Percentiles rank a stretch among this genome's conserved stretches.
Evolutionary conservation across 371 early-diverging fungal species (phyloP).

Genomic region (Mortierella sp.): DNA sequence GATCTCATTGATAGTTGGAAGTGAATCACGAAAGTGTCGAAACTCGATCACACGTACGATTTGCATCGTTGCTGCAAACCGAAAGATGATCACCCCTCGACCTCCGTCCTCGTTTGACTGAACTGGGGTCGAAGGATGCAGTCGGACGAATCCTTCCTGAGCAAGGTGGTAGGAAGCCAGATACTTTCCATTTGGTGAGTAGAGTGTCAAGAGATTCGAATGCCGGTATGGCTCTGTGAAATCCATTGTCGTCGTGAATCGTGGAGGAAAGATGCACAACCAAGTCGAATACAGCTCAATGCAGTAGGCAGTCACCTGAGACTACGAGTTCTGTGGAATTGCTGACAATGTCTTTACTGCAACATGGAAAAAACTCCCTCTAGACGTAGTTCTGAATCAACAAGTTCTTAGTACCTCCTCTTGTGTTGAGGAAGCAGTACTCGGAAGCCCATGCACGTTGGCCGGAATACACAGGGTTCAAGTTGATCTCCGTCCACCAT

Average conservation of each 20-base stretch:
- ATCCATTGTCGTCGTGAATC: slow-evolving; percentile 22
- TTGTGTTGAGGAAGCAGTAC: slow-evolving; percentile 49
- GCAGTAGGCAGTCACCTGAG: too few species aligned
- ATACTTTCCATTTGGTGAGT: slow-evolving; percentile 51
- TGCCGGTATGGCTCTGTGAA: slow-evolving; percentile 48
- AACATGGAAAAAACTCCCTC: not conserved
- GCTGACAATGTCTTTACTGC: too few species aligned
- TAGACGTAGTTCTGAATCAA: slow-evolving; percentile 48
- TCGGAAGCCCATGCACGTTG: slow-evolving; percentile 38
- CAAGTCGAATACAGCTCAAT: too few species aligned
- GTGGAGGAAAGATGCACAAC: not conserved
- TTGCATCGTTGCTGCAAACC: slow-evolving; percentile 47
- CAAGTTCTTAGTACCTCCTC: slow-evolving; percentile 43
- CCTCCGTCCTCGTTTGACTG: slow-evolving; percentile 48
- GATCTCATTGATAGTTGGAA: slow-evolving; percentile 43
- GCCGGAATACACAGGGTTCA: slow-evolving; percentile 31
- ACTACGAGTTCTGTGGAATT: too few species aligned
- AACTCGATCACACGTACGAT: slow-evolving; percentile 43
- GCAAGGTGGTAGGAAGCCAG: slow-evolving; percentile 52
- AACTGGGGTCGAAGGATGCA: slow-evolving; percentile 45
- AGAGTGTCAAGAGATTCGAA: slow-evolving; percentile 42
- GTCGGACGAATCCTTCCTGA: slow-evolving; percentile 37
- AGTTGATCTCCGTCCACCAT: slow-evolving; percentile 49
- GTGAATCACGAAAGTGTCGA: slow-evolving; percentile 42
- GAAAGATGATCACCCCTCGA: slow-evolving; percentile 39